Evolutionary conservation across 2,329 filamentous ascomycete species (phyloP).

Genomic region (Lasiodiplodia sp.): DNA sequence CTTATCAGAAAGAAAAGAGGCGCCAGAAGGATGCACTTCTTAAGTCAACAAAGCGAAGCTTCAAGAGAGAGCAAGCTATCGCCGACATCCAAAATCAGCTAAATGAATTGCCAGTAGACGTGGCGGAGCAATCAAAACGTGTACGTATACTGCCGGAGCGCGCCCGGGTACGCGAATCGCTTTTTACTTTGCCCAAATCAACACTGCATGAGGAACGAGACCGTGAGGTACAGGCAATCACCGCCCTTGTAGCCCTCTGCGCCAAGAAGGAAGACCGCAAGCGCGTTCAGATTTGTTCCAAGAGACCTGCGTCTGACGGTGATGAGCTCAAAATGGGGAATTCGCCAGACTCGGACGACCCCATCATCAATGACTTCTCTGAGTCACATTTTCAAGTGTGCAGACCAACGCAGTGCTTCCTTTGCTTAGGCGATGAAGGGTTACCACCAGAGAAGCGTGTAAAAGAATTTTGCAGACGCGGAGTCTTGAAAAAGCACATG

Average conservation of each 20-base stretch:
- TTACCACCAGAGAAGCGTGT: neutral
- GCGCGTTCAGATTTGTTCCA: no score
- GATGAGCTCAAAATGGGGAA: neutral
- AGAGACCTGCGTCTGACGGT: no score
- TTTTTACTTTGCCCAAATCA: neutral
- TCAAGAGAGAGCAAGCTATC: neutral
- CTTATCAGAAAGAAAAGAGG: neutral
- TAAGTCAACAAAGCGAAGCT: neutral
- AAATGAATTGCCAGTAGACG: neutral
- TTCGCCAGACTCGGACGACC: no score
- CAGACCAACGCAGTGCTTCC: slow-evolving; percentile 21
- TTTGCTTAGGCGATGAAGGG: neutral
- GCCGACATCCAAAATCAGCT: neutral
- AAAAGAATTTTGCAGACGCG: neutral
- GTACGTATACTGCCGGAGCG: neutral
- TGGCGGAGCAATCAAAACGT: neutral
- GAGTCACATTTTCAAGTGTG: neutral
- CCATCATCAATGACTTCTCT: neutral
- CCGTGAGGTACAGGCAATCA: neutral
- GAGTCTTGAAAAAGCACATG: slow-evolving; percentile 23
- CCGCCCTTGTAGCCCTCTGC: neutral
- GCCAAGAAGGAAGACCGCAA: neutral
- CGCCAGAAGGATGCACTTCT: slow-evolving; percentile 1
- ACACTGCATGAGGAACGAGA: neutral
- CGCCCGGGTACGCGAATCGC: neutral